Evolutionary conservation across 1,284 basidiomycete species (phyloP).

Genomic region (Xanthoconium separans): DNA sequence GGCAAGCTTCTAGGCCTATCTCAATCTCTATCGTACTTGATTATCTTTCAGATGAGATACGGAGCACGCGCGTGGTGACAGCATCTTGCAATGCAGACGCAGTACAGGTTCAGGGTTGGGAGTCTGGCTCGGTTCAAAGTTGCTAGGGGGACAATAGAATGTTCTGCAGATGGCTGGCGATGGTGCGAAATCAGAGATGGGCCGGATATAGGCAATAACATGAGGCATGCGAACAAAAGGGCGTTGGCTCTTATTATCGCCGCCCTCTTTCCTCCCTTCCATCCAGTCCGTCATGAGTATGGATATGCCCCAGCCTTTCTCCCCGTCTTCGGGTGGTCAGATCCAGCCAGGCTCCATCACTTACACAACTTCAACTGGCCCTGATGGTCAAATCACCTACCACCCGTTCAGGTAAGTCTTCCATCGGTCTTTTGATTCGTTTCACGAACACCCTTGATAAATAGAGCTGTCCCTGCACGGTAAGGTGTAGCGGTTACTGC

Average conservation of each 20-base stretch:
- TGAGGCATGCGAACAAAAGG: slow-evolving; percentile 33
- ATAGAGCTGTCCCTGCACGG: slow-evolving; percentile 68
- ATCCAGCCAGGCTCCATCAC: slow-evolving; percentile 62
- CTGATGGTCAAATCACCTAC: slow-evolving; percentile 61
- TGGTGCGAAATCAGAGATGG: slow-evolving; percentile 24
- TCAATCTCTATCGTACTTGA: too few species aligned
- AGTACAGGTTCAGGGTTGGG: background rate
- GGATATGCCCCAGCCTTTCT: slow-evolving; percentile 33
- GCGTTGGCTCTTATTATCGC: slow-evolving; percentile 4
- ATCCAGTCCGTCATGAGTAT: slow-evolving; percentile 22
- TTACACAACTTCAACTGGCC: slow-evolving; percentile 59
- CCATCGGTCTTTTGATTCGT: slow-evolving; percentile 10
- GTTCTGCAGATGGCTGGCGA: too few species aligned
- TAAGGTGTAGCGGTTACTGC: slow-evolving; percentile 29
- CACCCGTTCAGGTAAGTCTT: slow-evolving; percentile 66
- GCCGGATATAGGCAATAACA: slow-evolving; percentile 34
- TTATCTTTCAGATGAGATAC: too few species aligned
- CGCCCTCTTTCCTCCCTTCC: slow-evolving; percentile 15
- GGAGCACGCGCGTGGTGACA: too few species aligned
- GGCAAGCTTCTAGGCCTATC: background rate
- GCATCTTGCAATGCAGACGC: too few species aligned
- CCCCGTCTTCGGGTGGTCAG: slow-evolving; percentile 33
- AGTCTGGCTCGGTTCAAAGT: background rate
- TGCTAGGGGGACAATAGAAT: background rate
- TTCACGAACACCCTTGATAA: slow-evolving; percentile 19